Evolutionary conservation across 208 protist genomes (phyloP), one percentile per base, ranked within the genome.

Genomic region (Novymonas esmeraldas): DNA sequence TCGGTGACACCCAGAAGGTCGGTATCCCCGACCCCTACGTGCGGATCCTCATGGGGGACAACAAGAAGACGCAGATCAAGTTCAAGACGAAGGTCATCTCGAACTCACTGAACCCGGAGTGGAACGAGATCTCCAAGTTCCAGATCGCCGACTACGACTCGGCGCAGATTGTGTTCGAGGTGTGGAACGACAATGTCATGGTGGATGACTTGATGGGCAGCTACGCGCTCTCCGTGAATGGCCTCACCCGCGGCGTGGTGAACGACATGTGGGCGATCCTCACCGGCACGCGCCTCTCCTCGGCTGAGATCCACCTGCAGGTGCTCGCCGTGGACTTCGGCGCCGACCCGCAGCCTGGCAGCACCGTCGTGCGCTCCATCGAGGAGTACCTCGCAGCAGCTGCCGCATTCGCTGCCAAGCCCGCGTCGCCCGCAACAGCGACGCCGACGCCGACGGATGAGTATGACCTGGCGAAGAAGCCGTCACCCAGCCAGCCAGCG

Each of bases 281-380:
- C 24, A 38, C 20, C 0, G 76, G 82, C 26, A 79, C 76, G 20
- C 76, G 77, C 57, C 44, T 71, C 26, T 72, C 80, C 34, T 84
- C 79, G 3, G 73, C 81, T 2, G 89, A 94, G 58, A 31, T 94
- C 13, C 84, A 83, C 48, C 10, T 94, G 28, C 85, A 85, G 39
- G 45, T 87, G 26, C 57, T 92, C 2, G 89, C 89, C 0, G 80
- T 81, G n/a, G 85, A 94, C 80, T 94, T 94, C 75, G 89, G 89
- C 20, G 58, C 39, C 4, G 62, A 75, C 10, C 71, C 72, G 3
- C 48, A 44, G 31, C 60, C 66, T 1, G 55, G 57, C 41, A 59
- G 28, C 26, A 57, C 2, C 6, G 22, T 48, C 3, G 49, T 76
- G n/a, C 28, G 28, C 61, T 72, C 70, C 14, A 65, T 81, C 29